A percentile compares a stretch with the other conserved stretches of the same genome.
Conservation (phyloP, 2,329 filamentous ascomycete species). For the Aspergillus eucalypticola region DNA sequence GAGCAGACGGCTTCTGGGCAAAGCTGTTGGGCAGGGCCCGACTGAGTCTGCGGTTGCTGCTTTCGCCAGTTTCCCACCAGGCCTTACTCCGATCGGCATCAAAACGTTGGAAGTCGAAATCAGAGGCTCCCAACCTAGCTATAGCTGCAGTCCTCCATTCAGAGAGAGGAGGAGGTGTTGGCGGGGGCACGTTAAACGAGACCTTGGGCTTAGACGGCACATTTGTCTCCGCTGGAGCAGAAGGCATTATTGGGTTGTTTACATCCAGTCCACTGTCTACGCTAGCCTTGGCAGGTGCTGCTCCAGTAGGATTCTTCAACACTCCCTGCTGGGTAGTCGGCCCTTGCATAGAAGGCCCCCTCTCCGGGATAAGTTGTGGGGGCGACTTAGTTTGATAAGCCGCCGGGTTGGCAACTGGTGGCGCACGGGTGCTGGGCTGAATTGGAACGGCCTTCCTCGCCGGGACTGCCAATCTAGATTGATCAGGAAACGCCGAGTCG, state of each 20-base stretch:
- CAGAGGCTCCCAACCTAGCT: slow-evolving; percentile 58
- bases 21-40: slow-evolving; percentile 44
- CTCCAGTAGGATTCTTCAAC: not conserved
- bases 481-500: not conserved
- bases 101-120: slow-evolving; percentile 60
- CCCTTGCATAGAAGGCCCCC: not conserved
- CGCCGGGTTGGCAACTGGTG: not conserved
- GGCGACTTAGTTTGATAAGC: not conserved
- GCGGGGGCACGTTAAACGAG: slow-evolving; percentile 49
- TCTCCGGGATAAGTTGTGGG: slow-evolving; percentile 4
- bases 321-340: not conserved
- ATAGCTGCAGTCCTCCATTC: slow-evolving; percentile 72
- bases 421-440: not conserved
- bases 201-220: slow-evolving; percentile 40
- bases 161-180: slow-evolving; percentile 47
- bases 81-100: slow-evolving; percentile 56
- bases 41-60: slow-evolving; percentile 48
- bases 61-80: slow-evolving; percentile 73
- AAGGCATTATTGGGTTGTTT: slow-evolving; percentile 17
- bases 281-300: not conserved
- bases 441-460: not conserved
- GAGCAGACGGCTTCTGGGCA: slow-evolving; percentile 30
- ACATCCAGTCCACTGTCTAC: slow-evolving; percentile 10
- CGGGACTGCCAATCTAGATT: not conserved
- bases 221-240: slow-evolving; percentile 22